A percentile compares a stretch with the other conserved stretches of the same genome.
Evolutionary conservation across 345 rosid species (phyloP).

Genomic region (Erysimum cheiranthoides): DNA sequence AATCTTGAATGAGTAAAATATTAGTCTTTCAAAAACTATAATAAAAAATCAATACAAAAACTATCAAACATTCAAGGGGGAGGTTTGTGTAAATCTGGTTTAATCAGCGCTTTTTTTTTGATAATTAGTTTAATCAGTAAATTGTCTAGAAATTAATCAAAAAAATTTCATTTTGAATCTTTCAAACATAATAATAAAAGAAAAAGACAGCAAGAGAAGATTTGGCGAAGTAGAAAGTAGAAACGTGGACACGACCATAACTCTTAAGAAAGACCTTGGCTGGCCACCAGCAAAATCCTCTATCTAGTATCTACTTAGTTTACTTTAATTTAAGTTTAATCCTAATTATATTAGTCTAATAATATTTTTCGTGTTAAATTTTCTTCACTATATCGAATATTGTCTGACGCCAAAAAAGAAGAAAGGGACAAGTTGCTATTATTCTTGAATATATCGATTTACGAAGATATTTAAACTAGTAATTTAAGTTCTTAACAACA

Average conservation of each 20-base stretch:
- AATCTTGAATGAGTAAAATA: too few species aligned
- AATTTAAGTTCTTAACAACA: neutral
- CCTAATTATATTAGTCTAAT: too few species aligned
- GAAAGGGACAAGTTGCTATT: neutral
- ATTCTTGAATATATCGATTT: neutral
- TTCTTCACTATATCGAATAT: conserved; percentile 16
- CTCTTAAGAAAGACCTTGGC: neutral
- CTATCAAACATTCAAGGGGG: too few species aligned
- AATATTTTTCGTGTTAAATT: neutral
- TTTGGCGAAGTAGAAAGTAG: conserved; percentile 15
- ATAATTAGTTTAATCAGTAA: neutral
- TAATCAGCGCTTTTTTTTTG: neutral
- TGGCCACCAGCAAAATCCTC: conserved; percentile 26
- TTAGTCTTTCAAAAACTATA: too few species aligned
- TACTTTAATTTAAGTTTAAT: too few species aligned
- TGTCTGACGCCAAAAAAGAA: neutral
- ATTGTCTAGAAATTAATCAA: neutral
- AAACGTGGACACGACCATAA: conserved; percentile 38
- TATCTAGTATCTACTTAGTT: too few species aligned
- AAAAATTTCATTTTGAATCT: neutral
- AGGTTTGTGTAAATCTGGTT: neutral
- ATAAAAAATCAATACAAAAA: too few species aligned
- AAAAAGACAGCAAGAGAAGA: conserved; percentile 13
- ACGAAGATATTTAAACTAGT: neutral
- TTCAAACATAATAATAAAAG: neutral